These are phyloP conservation scores for Medicago truncatula DNA, from an alignment of 306 rosid genomes.

Conservation along the genomic window MtrunA17r5.0-ANR NC_053048.1:28006001-28006500, in stretches of 20 bases:
- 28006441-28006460: neutral
- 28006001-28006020: neutral
- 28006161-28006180: neutral
- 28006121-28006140: conserved; percentile 18
- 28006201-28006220: too few species aligned
- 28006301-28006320: too few species aligned
- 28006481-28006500: conserved; percentile 5
- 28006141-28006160: neutral
- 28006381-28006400: neutral
- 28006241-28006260: too few species aligned
- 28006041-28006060: neutral
- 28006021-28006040: neutral
- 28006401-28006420: neutral
- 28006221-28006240: too few species aligned
- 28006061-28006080: neutral
- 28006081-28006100: neutral
- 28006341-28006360: neutral
- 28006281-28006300: too few species aligned
- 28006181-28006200: conserved; percentile 8
- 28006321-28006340: too few species aligned
- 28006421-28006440: neutral
- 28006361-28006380: neutral
- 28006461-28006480: conserved; percentile 16
- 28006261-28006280: too few species aligned
- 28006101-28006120: neutral